Evolutionary conservation across 2,329 filamentous ascomycete species (phyloP).

Genomic region (Ophiostoma pallidulum): DNA sequence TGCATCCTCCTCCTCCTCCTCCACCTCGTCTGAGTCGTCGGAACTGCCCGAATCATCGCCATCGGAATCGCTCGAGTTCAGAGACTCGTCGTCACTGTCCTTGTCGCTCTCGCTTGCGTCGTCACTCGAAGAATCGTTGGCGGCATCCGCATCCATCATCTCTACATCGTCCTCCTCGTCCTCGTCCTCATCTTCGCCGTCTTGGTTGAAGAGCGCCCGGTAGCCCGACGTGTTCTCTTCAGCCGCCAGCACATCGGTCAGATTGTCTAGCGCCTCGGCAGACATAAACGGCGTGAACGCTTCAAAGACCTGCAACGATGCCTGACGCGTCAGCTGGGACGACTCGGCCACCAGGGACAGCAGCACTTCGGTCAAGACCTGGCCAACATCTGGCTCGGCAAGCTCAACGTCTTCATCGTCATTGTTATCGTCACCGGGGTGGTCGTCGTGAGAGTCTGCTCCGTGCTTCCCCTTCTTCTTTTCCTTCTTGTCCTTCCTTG

Average conservation of each 20-base stretch:
- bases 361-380: slow-evolving; percentile 75
- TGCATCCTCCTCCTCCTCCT: slow-evolving; percentile 33
- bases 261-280: slow-evolving; percentile 56
- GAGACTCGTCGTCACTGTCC: slow-evolving; percentile 28
- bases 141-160: slow-evolving; percentile 31
- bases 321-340: slow-evolving; percentile 73
- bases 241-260: slow-evolving; percentile 60
- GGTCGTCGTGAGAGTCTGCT: background rate
- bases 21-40: slow-evolving; percentile 22
- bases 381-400: slow-evolving; percentile 46
- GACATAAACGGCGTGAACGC: slow-evolving; percentile 71
- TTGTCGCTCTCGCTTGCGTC: slow-evolving; percentile 36
- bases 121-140: no score
- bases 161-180: slow-evolving; percentile 37
- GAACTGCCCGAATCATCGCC: no score
- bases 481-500: slow-evolving; percentile 30
- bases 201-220: slow-evolving; percentile 68
- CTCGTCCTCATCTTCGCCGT: slow-evolving; percentile 41
- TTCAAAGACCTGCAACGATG: slow-evolving; percentile 80
- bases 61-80: slow-evolving; percentile 21
- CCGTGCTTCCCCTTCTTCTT: background rate
- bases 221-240: slow-evolving; percentile 78
- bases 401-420: slow-evolving; percentile 5
- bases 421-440: background rate
- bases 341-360: slow-evolving; percentile 82